phyloP scores from a whole-genome alignment of 2,329 filamentous ascomycete genomes.

The Metarhizium album region DNA sequence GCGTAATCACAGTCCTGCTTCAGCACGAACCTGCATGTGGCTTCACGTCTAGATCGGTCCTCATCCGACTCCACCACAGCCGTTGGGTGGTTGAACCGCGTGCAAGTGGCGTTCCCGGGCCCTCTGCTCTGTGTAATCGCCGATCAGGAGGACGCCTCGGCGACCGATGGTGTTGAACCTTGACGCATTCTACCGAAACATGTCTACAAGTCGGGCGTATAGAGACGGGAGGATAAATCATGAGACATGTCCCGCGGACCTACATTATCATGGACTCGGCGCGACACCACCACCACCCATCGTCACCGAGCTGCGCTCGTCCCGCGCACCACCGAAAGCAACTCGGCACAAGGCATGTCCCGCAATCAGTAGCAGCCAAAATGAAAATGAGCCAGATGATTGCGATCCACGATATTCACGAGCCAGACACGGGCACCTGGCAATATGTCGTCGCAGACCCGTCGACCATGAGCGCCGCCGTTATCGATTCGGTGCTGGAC shows the following conservation, averaged over 20 bases:
- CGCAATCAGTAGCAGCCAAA: not conserved
- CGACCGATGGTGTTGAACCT: not conserved
- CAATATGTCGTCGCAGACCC: conserved; percentile 51
- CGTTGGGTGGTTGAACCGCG: not conserved
- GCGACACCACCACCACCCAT: too few relatives aligned
- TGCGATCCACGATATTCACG: conserved; percentile 27
- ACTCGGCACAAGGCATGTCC: not conserved
- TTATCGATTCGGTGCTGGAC: conserved; percentile 54
- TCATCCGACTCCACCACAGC: not conserved
- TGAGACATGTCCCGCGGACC: too few relatives aligned
- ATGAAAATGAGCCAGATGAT: conserved; percentile 17
- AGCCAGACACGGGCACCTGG: conserved; percentile 38
- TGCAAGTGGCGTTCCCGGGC: not conserved
- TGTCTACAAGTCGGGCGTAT: too few relatives aligned
- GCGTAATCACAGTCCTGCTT: too few relatives aligned
- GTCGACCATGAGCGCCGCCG: conserved; percentile 33
- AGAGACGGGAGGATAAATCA: too few relatives aligned
- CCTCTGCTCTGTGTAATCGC: not conserved
- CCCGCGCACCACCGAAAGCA: too few relatives aligned
- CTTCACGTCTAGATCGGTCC: not conserved
- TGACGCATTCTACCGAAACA: not conserved
- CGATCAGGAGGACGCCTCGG: not conserved
- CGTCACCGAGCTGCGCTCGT: too few relatives aligned
- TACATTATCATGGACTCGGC: too few relatives aligned
- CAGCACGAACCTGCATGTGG: not conserved